Evolutionary conservation across 169 alveolate species (phyloP), one percentile per base, ranked within the genome.

Genomic region (Plasmodium reichenowi): DNA sequence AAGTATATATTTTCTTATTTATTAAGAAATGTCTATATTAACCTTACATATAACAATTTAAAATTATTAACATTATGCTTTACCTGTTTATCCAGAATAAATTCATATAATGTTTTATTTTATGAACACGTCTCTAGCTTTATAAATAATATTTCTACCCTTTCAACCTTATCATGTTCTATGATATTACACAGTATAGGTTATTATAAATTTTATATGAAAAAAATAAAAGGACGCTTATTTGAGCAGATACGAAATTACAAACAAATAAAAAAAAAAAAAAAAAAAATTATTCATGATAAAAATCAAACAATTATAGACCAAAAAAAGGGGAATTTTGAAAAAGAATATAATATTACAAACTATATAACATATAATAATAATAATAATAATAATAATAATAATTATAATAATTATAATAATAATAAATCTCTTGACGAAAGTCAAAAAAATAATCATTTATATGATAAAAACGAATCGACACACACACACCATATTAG

Each of bases 101-200:
- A 72, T 58, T 32, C 62, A 26, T 86, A 71, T 38, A 86, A 86
- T 24, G 45, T 60, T 29, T 26, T 64, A 48, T 86, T 86, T 86
- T 86, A 86, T 72, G 52, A 56, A 38, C 62, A 72, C 29, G 47
- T 67, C 13, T 15, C 32, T 38, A 64, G 12, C 6, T 86, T 86
- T 64, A 29, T 86, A 22, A 48, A 29, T 6, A 60, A 86, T 26
- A 26, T 72, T 45, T 22, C 71, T 60, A n/a, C 13, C n/a, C 32
- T 73, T 22, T 62, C 88, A 20, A 60, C 24, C 3, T 60, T 86
- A 48, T 43, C 48, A 4, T 86, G 74, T 22, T 59, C 88, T 12
- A 72, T 86, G 38, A 24, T 86, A 47, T 56, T 86, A 38, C 92
- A 86, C 20, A 71, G 92, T 38, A 15, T 86, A 43, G 92, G 92